phyloP scores from a whole-genome alignment of 2,329 filamentous ascomycete genomes.

The Fusarium acutatum region DNA sequence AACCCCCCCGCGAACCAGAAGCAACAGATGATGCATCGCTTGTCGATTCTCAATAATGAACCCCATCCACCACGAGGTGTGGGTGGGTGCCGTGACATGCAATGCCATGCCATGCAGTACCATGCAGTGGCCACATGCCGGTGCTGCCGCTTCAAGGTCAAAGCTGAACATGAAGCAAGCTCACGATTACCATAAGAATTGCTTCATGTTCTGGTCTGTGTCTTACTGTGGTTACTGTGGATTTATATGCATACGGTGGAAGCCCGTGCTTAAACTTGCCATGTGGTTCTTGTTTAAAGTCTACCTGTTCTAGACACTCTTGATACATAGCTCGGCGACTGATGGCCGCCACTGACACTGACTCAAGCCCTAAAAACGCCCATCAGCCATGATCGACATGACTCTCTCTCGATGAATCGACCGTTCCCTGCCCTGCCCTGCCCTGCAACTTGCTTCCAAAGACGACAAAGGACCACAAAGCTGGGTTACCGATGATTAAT shows the following conservation, averaged over 20 bases:
- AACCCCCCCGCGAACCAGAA: slow-evolving; percentile 1
- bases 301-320: background rate
- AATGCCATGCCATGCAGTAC: background rate
- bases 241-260: background rate
- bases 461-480: background rate
- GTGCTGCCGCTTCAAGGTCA: background rate
- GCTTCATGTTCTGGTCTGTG: background rate
- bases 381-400: slow-evolving; percentile 7
- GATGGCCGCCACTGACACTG: background rate
- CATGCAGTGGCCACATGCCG: background rate
- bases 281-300: slow-evolving; percentile 4
- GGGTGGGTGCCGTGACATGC: slow-evolving; percentile 8
- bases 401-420: background rate
- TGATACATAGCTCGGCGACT: background rate
- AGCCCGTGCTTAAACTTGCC: slow-evolving; percentile 1
- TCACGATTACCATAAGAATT: background rate
- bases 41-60: background rate
- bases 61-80: slow-evolving; percentile 18
- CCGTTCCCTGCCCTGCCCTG: background rate
- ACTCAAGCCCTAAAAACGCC: slow-evolving; percentile 2
- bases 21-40: background rate
- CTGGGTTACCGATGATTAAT: background rate
- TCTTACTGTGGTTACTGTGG: background rate
- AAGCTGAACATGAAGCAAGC: slow-evolving; percentile 10
- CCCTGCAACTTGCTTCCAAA: background rate